These are phyloP conservation scores for Pyrenochaeta sp. DNA, from an alignment of 2,329 filamentous ascomycete species.

Conservation along the genomic window DNA sequence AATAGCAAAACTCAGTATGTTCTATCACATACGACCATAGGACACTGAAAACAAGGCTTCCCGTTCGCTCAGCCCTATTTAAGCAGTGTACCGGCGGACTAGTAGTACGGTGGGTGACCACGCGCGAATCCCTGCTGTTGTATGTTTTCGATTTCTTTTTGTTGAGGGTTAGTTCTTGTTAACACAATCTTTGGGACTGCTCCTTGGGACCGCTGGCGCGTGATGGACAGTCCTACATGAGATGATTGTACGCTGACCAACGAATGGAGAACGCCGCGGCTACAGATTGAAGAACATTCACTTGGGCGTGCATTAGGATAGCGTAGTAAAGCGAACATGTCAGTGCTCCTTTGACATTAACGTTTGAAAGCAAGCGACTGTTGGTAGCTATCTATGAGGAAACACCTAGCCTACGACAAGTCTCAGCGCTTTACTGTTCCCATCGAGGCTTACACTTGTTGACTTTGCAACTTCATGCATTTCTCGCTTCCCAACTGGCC, in stretches of 20 bases:
- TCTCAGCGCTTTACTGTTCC: conserved; percentile 1
- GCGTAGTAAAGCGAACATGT: no score
- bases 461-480: conserved; percentile 9
- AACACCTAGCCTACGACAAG: conserved; percentile 1
- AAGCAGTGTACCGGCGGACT: conserved; percentile 9
- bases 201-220: no score
- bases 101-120: conserved; percentile 1
- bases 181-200: no score
- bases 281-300: no score
- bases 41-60: conserved; percentile 9
- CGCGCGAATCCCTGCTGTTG: background rate
- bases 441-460: conserved; percentile 4
- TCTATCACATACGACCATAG: conserved; percentile 18
- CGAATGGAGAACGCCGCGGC: no score
- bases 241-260: no score
- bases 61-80: conserved; percentile 14
- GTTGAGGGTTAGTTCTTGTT: no score
- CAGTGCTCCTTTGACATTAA: no score
- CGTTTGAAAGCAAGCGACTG: no score
- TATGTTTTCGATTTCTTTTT: conserved; percentile 1
- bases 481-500: background rate
- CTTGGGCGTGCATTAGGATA: no score
- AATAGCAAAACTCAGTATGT: background rate
- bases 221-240: no score
- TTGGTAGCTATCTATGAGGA: no score